phyloP scores from a whole-genome alignment of 805 yeast species.

The Sungouiozyma intestinalis region DNA sequence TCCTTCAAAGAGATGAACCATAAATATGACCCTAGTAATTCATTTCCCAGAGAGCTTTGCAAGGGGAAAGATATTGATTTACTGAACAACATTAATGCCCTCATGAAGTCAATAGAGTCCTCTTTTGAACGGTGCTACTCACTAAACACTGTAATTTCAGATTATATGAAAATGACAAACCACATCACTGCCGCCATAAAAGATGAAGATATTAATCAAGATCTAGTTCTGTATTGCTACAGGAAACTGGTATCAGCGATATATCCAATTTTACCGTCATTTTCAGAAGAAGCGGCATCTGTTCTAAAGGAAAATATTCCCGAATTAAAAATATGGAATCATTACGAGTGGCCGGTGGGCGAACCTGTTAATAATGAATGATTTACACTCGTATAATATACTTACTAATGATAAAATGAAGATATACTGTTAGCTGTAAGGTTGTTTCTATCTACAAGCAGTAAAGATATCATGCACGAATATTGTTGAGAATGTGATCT shows the following conservation, averaged over 20 bases:
- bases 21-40: conserved; percentile 4
- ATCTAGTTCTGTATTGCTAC: conserved; percentile 39
- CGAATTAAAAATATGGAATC: conserved; percentile 13
- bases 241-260: conserved; percentile 49
- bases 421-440: too few species aligned
- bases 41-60: conserved; percentile 10
- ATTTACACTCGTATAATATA: conserved; percentile 41
- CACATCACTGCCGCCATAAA: conserved; percentile 33
- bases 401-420: conserved; percentile 66
- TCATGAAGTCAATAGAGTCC: conserved; percentile 40
- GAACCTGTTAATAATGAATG: conserved; percentile 29
- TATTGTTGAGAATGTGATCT: too few species aligned
- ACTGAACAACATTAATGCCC: conserved; percentile 46
- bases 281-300: conserved; percentile 78
- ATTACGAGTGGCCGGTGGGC: conserved; percentile 53
- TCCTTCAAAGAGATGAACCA: conserved; percentile 3
- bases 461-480: too few species aligned
- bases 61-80: conserved; percentile 41
- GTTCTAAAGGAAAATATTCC: conserved; percentile 20
- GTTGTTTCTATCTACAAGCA: too few species aligned
- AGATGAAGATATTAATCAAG: conserved; percentile 27
- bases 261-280: conserved; percentile 75
- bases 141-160: conserved; percentile 79
- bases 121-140: conserved; percentile 43
- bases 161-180: conserved; percentile 76